A percentile compares a stretch with the other conserved stretches of the same genome.
phyloP scores from a whole-genome alignment of 225 moss, liverwort and hornwort genomes.

The Straminergon stramineum region DNA sequence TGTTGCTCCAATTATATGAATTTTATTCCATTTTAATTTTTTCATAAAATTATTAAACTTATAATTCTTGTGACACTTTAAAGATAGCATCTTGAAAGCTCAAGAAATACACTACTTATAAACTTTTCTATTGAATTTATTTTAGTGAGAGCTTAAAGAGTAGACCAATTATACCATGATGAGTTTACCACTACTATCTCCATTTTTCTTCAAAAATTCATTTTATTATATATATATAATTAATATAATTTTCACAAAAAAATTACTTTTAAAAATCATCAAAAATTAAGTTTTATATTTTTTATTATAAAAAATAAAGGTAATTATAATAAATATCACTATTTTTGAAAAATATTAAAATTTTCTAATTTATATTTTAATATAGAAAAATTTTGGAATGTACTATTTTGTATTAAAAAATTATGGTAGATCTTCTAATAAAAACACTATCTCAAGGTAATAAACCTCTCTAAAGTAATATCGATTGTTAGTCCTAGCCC shows the following conservation, averaged over 20 bases:
- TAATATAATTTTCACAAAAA: accelerated
- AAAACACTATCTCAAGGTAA: too few relatives aligned
- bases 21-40: too few relatives aligned
- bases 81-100: too few relatives aligned
- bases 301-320: not conserved
- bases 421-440: too few relatives aligned
- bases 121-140: too few relatives aligned
- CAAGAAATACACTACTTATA: too few relatives aligned
- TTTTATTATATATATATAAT: not conserved
- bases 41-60: too few relatives aligned
- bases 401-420: not conserved
- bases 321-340: not conserved
- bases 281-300: not conserved
- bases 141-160: not conserved
- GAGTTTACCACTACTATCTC: not conserved
- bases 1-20: too few relatives aligned
- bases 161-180: not conserved
- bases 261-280: accelerated
- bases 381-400: not conserved
- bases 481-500: too few relatives aligned
- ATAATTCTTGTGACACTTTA: too few relatives aligned
- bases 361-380: not conserved
- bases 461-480: too few relatives aligned
- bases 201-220: not conserved
- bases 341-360: not conserved